Evolutionary conservation across 106 monocot genomes (phyloP), one percentile per base, ranked within the genome.

Genomic region (Agapanthus africanus): DNA sequence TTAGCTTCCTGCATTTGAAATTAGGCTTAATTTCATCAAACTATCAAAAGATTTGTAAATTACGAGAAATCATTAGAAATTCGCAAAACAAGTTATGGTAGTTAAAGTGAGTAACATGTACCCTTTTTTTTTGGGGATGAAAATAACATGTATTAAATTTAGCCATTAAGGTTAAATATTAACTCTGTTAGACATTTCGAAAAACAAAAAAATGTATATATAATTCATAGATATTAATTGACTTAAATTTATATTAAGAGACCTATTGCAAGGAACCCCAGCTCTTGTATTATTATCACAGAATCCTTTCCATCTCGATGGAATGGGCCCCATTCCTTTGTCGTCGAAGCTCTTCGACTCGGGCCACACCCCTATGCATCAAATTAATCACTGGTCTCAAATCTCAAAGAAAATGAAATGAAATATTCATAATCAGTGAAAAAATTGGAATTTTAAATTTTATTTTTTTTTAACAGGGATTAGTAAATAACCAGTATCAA

Each of bases 231-330:
- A n/a, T n/a, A n/a, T n/a, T n/a, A n/a, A n/a, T n/a, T n/a, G n/a
- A n/a, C n/a, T n/a, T n/a, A n/a, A n/a, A n/a, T n/a, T n/a, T n/a
- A n/a, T n/a, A n/a, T n/a, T 19, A 61, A 34, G 4, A 32, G 9
- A 82, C 82, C 78, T 82, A 59, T 76, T 76, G 69, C 69, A 76
- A 31, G 35, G 36, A 46, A 76, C 57, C 21, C 60, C 39, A 4
- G 44, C 23, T 66, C 52, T 66, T 0, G 36, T 56, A 37, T 46
- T 65, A 15, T 68, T 76, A 31, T 60, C 41, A 25, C 76, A 76
- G 4, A 16, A 31, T 46, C 69, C 76, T 69, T 49, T 76, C 75
- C 75, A 76, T 69, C 46, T 68, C 2, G 69, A 19, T 44, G 76
- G 76, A 37, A 76, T 31, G 28, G 68, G 68, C 18, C 69, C 69